These are phyloP conservation scores for Apiotrichum gamsii DNA, from an alignment of 1,284 basidiomycete genomes.

Conservation along the genomic window DNA sequence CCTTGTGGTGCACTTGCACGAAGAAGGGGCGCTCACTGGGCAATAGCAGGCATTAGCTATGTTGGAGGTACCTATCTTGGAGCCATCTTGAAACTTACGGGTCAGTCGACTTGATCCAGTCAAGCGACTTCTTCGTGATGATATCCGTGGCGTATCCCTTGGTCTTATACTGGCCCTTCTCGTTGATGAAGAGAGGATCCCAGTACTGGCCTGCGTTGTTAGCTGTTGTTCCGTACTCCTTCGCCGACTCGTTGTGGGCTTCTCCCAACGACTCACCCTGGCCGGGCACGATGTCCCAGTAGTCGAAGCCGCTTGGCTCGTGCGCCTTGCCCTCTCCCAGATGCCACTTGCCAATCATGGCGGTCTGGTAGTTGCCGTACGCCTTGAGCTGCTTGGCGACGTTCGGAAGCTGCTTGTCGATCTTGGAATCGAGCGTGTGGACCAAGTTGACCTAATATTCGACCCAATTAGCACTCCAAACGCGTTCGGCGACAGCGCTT, in stretches of 20 bases:
- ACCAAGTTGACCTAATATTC: no score
- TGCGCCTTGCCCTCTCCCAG: conserved; percentile 22
- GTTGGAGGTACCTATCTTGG: no score
- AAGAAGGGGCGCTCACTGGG: conserved; percentile 22
- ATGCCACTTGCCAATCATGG: conserved; percentile 26
- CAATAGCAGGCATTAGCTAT: no score
- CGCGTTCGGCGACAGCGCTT: no score
- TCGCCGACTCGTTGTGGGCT: no score
- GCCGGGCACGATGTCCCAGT: conserved; percentile 24
- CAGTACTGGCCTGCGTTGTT: conserved; percentile 24
- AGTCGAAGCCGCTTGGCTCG: conserved; percentile 25
- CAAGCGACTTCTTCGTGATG: conserved; percentile 28
- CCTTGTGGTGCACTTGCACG: conserved; percentile 27
- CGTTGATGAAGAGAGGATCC: conserved; percentile 22
- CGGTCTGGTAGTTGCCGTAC: conserved; percentile 20
- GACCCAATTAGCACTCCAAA: no score
- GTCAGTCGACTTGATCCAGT: no score
- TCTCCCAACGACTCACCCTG: no score
- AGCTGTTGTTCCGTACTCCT: no score
- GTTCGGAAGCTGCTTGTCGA: conserved; percentile 18
- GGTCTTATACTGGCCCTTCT: conserved; percentile 10
- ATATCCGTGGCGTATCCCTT: conserved; percentile 28
- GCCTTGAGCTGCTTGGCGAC: conserved; percentile 21
- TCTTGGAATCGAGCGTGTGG: conserved; percentile 11
- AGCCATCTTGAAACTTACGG: no score